phyloP scores from a whole-genome alignment of 2,329 filamentous ascomycete species.

The Didymella pomorum region DNA sequence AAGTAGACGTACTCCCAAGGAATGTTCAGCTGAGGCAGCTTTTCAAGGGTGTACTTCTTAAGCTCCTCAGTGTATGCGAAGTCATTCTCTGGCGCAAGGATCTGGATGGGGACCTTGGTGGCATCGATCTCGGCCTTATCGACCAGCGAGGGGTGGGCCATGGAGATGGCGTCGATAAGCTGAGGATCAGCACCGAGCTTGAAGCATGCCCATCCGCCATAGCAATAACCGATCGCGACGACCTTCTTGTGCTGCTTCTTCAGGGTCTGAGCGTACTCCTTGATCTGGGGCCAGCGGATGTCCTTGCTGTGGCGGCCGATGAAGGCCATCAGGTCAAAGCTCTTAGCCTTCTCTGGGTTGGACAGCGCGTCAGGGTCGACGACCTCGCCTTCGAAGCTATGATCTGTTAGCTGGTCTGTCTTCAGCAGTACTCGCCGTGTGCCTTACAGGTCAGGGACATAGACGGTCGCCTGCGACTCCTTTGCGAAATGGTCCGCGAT shows the following conservation, averaged over 20 bases:
- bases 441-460: slow-evolving; percentile 56
- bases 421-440: background rate
- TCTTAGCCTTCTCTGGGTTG: slow-evolving; percentile 39
- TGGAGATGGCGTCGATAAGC: slow-evolving; percentile 42
- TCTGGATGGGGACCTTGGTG: slow-evolving; percentile 43
- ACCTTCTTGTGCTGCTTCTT: slow-evolving; percentile 51
- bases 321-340: slow-evolving; percentile 54
- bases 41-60: slow-evolving; percentile 40
- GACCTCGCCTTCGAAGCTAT: slow-evolving; percentile 45
- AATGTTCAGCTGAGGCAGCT: slow-evolving; percentile 40
- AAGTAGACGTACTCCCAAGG: slow-evolving; percentile 48
- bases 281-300: slow-evolving; percentile 51
- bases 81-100: slow-evolving; percentile 43
- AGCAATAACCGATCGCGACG: slow-evolving; percentile 60
- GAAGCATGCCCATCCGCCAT: slow-evolving; percentile 53
- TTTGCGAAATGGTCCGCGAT: slow-evolving; percentile 59
- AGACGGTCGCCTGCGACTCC: slow-evolving; percentile 55
- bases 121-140: slow-evolving; percentile 43
- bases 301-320: slow-evolving; percentile 49
- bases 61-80: slow-evolving; percentile 39
- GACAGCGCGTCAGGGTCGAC: slow-evolving; percentile 36
- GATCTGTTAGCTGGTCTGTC: background rate
- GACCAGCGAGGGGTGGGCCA: slow-evolving; percentile 43
- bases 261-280: slow-evolving; percentile 48
- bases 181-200: slow-evolving; percentile 43